Conservation (phyloP, 495 filamentous ascomycete genomes). For the Letharia lupina region DNA sequence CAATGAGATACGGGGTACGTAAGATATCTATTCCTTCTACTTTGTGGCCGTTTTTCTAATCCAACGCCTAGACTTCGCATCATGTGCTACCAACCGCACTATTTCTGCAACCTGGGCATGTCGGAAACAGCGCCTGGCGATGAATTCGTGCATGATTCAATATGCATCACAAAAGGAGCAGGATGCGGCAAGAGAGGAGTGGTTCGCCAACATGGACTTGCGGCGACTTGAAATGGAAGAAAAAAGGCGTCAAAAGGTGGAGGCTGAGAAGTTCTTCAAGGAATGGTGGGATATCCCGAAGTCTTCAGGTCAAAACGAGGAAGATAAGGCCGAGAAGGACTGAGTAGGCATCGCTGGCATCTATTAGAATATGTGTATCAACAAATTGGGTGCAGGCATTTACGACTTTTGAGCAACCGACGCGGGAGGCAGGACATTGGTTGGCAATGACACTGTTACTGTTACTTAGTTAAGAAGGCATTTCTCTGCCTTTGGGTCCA, state of each 20-base stretch:
- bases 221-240: conserved; percentile 51
- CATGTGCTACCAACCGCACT: conserved; percentile 79
- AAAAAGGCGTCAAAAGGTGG: conserved; percentile 34
- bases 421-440: neutral
- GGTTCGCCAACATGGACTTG: conserved; percentile 69
- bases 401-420: neutral
- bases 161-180: conserved; percentile 78
- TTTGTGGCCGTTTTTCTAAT: conserved; percentile 3
- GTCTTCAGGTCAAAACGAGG: neutral
- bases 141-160: conserved; percentile 88
- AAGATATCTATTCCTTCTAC: conserved; percentile 4
- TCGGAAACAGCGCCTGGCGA: conserved; percentile 63
- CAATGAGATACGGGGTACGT: conserved; percentile 75
- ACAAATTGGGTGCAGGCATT: neutral
- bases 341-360: neutral
- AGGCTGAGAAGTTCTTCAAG: conserved; percentile 20
- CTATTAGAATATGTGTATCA: neutral
- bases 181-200: conserved; percentile 85
- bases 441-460: neutral
- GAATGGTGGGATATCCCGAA: conserved; percentile 1
- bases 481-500: neutral
- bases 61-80: conserved; percentile 62
- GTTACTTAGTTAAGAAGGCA: neutral
- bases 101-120: conserved; percentile 79
- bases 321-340: neutral